phyloP scores from a whole-genome alignment of 768 basidiomycete species.

The Dentipellis sp. region DNA sequence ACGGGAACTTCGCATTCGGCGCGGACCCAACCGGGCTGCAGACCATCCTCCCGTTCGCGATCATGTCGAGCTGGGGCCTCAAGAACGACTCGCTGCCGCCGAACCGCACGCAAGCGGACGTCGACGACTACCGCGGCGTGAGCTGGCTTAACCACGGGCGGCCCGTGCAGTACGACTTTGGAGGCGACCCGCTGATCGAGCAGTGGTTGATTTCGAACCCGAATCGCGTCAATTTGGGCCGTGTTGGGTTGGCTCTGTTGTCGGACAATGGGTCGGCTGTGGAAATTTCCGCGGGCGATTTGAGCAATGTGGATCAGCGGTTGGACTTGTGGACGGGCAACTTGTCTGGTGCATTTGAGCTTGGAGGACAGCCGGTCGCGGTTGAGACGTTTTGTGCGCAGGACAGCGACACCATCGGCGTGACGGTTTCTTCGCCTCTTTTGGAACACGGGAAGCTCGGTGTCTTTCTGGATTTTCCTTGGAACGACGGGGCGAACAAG shows the following conservation, averaged over 20 bases:
- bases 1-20: conserved; percentile 54
- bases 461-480: conserved; percentile 49
- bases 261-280: background rate
- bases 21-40: conserved; percentile 51
- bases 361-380: background rate
- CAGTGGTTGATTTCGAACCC: conserved; percentile 53
- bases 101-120: conserved; percentile 31
- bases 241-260: conserved; percentile 34
- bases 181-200: conserved; percentile 32
- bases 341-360: background rate
- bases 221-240: conserved; percentile 46
- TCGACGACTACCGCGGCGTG: conserved; percentile 38
- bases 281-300: background rate
- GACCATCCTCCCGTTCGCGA: conserved; percentile 46
- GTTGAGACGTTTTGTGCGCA: background rate
- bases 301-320: background rate
- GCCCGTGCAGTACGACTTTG: conserved; percentile 42
- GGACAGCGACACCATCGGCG: conserved; percentile 11
- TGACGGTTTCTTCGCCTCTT: conserved; percentile 32
- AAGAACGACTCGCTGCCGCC: conserved; percentile 47
- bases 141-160: conserved; percentile 43
- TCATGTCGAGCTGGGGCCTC: conserved; percentile 53
- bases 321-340: background rate
- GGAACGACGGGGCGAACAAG: conserved; percentile 47
- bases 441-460: conserved; percentile 31